phyloP scores from a whole-genome alignment of 192 early-diverging fungal genomes.

The Coemansia biformis region DNA sequence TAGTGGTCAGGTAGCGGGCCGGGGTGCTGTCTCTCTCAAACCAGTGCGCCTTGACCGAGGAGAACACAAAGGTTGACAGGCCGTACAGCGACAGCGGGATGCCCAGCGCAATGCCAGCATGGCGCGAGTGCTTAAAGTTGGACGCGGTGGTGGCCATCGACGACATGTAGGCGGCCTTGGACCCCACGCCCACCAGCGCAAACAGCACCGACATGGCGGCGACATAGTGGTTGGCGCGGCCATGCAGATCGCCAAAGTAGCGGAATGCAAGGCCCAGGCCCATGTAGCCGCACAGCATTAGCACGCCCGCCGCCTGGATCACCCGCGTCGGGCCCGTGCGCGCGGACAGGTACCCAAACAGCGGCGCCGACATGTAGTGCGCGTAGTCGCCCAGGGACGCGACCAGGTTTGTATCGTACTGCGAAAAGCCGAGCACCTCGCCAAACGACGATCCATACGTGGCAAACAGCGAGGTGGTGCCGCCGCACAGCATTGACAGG shows the following conservation, averaged over 20 bases:
- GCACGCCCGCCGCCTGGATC: constrained; percentile 20
- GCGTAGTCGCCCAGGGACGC: constrained; percentile 63
- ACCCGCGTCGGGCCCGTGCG: constrained; percentile 37
- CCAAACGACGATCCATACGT: constrained; percentile 55
- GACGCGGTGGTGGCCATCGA: constrained; percentile 57
- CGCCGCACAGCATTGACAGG: constrained; percentile 51
- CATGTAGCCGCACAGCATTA: constrained; percentile 43
- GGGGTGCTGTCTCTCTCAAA: constrained; percentile 50
- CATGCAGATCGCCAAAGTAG: constrained; percentile 2
- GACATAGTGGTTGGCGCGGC: constrained; percentile 23
- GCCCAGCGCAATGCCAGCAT: constrained; percentile 57
- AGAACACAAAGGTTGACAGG: constrained; percentile 59
- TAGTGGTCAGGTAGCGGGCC: constrained; percentile 49
- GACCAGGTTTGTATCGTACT: constrained; percentile 58
- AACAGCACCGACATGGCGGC: constrained; percentile 51
- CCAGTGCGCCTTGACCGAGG: constrained; percentile 52
- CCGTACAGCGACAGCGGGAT: constrained; percentile 57
- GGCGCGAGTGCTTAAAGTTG: constrained; percentile 51
- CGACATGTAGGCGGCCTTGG: constrained; percentile 59
- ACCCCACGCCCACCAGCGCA: constrained; percentile 55
- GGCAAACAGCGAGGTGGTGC: constrained; percentile 64
- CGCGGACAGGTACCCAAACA: constrained; percentile 52
- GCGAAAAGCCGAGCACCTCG: constrained; percentile 53
- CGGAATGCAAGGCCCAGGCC: constrained; percentile 36
- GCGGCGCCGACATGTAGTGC: constrained; percentile 59